phyloP scores from a whole-genome alignment of 208 protist species.

The Strigomonas culicis region DNA sequence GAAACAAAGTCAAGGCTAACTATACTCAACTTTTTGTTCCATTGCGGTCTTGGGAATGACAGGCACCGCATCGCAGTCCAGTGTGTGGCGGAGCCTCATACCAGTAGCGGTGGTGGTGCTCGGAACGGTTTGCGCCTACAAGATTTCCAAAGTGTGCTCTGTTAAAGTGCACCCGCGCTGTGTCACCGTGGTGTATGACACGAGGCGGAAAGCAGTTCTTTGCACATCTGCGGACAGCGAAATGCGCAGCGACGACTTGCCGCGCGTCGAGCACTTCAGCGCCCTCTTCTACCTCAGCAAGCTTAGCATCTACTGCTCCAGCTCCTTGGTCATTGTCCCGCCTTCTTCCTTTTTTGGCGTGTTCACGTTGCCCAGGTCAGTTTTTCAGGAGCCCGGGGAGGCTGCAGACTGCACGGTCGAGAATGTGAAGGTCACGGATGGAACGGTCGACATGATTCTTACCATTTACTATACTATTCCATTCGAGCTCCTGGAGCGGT shows the following conservation, averaged over 20 bases:
- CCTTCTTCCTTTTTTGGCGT: slow-evolving; percentile 69
- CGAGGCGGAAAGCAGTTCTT: slow-evolving; percentile 56
- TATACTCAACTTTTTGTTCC: too few relatives aligned
- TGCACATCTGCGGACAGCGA: slow-evolving; percentile 62
- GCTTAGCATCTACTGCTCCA: slow-evolving; percentile 40
- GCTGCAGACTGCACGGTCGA: slow-evolving; percentile 55
- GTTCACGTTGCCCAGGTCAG: slow-evolving; percentile 65
- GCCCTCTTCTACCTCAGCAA: slow-evolving; percentile 46
- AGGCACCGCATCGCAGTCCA: too few relatives aligned
- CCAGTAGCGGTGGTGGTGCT: slow-evolving; percentile 35
- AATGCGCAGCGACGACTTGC: slow-evolving; percentile 22
- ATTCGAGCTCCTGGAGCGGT: slow-evolving; percentile 73
- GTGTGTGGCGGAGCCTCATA: too few relatives aligned
- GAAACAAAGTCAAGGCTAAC: too few relatives aligned
- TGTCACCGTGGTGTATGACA: slow-evolving; percentile 84
- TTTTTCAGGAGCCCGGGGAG: slow-evolving; percentile 49
- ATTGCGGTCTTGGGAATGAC: too few relatives aligned
- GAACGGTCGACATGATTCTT: slow-evolving; percentile 57
- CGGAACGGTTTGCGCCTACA: slow-evolving; percentile 43
- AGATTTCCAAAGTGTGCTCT: slow-evolving; percentile 44
- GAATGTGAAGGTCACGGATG: slow-evolving; percentile 53
- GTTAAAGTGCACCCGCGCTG: slow-evolving; percentile 54
- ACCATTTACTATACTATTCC: slow-evolving; percentile 67
- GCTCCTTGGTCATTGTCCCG: slow-evolving; percentile 45
- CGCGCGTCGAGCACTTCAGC: slow-evolving; percentile 46